Base-by-base conservation (phyloP, 2,329 filamentous ascomycete species). In the Xylaria sp. region DNA sequence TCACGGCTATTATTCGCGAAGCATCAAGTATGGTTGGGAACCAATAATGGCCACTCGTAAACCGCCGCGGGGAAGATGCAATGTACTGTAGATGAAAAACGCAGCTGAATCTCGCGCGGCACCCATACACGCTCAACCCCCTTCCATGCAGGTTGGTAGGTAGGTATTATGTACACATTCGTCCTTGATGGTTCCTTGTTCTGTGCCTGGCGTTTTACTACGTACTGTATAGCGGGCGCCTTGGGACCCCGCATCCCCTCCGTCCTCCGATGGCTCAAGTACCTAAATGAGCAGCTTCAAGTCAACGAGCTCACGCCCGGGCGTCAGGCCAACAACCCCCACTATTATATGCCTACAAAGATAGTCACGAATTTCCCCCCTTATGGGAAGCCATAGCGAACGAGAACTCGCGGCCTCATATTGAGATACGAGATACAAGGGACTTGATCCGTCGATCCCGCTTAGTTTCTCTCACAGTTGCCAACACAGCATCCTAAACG, bases 211-310 rank as follows among this genome's bases (percentile, higher is more conserved):
- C 37, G 19, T 47, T 19, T 47, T 19, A n/a, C n/a, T n/a, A n/a
- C n/a, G n/a, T n/a, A n/a, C n/a, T n/a, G 41, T 15, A 48, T 53
- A 19, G 3, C 11, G 4, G 58, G 60, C 59, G 61, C 58, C 31
- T 67, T 62, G 53, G 65, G 64, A 67, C 67, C 67, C 67, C 67
- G 60, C 64, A 55, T 63, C 43, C 46, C 31, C 29, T 6, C 46
- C 10, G 29, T 29, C n/a, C 29, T 17, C 29, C 29, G 23, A 48
- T n/a, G 10, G 23, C 46, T 4, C 19, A 31, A 25, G 15, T 25
- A 17, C 27, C 35, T 13, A 43, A 27, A 44, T 31, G 31, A 48
- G 23, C 46, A 29, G 11, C n/a, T 11, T 40, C 31, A 7, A 17
- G 13, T 27, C 41, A 27, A n/a, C n/a, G n/a, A n/a, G 31, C 31